Conservation (phyloP, 805 yeast species). For the Candida ficus region DNA sequence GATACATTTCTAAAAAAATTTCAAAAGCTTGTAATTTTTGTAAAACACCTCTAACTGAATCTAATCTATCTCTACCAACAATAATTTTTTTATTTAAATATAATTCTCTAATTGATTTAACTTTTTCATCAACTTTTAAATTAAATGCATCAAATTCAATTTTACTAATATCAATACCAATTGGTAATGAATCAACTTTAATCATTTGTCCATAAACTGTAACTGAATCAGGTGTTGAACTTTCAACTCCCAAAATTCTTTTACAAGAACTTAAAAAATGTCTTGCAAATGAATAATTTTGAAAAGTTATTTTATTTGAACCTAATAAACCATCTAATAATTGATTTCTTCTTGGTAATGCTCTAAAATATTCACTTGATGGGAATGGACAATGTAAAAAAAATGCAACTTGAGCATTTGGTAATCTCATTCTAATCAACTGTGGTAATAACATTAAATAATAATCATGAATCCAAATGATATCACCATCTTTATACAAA, state of each 20-base stretch:
- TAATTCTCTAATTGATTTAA: slow-evolving; percentile 55
- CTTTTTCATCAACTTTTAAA: slow-evolving; percentile 51
- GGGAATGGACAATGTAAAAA: slow-evolving; percentile 96
- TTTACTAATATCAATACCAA: slow-evolving; percentile 78
- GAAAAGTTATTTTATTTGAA: slow-evolving; percentile 81
- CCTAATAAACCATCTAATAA: slow-evolving; percentile 90
- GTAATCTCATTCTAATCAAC: slow-evolving; percentile 71
- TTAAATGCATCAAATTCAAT: slow-evolving; percentile 56
- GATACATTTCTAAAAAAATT: slow-evolving; percentile 81
- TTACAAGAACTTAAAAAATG: slow-evolving; percentile 91
- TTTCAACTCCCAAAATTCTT: slow-evolving; percentile 69
- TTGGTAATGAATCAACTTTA: slow-evolving; percentile 71
- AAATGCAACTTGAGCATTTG: slow-evolving; percentile 84
- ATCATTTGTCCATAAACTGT: slow-evolving; percentile 74
- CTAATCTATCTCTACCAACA: slow-evolving; percentile 91
- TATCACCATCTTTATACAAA: slow-evolving; percentile 83
- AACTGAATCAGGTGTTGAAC: slow-evolving; percentile 43
- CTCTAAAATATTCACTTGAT: slow-evolving; percentile 87
- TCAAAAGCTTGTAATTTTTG: slow-evolving; percentile 92
- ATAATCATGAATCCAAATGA: slow-evolving; percentile 92
- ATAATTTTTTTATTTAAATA: slow-evolving; percentile 69
- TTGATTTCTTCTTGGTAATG: slow-evolving; percentile 76
- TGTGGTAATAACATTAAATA: slow-evolving; percentile 83
- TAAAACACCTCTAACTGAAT: slow-evolving; percentile 86
- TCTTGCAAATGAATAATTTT: slow-evolving; percentile 77